A percentile compares a stretch with the other conserved stretches of the same genome.
These are phyloP conservation scores for Penicillium sp. DNA, from an alignment of 2,329 filamentous ascomycete species.

Conservation along the genomic window DNA sequence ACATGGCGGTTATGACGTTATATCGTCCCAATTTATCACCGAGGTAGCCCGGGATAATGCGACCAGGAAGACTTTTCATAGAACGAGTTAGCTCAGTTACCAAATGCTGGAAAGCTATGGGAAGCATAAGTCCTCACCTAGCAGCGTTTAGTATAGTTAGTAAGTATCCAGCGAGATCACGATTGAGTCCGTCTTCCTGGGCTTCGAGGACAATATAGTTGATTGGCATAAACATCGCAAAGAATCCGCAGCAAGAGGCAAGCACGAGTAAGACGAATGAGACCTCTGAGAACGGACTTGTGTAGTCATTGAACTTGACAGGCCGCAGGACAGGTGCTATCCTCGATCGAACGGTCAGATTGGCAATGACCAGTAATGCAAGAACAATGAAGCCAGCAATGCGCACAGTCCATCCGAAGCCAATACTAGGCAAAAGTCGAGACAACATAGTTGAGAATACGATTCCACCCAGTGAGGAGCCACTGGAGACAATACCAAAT, in stretches of 20 bases:
- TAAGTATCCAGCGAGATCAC: no score
- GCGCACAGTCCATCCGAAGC: slow-evolving; percentile 64
- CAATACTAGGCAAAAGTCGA: slow-evolving; percentile 57
- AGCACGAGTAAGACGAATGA: no score
- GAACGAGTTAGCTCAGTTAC: neutral
- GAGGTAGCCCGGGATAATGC: neutral
- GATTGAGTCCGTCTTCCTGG: no score
- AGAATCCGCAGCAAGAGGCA: no score
- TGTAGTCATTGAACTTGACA: neutral
- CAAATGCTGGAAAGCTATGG: no score
- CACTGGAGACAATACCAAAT: slow-evolving; percentile 54
- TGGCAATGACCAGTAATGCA: slow-evolving; percentile 59
- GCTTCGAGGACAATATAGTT: no score
- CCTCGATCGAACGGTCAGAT: slow-evolving; percentile 58
- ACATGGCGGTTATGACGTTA: neutral
- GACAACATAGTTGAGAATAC: slow-evolving; percentile 66
- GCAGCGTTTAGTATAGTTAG: no score
- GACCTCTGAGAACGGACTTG: no score
- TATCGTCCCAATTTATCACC: neutral
- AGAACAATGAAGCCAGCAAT: slow-evolving; percentile 66
- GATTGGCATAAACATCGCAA: no score
- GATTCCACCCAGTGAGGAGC: slow-evolving; percentile 62
- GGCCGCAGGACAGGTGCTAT: slow-evolving; percentile 30
- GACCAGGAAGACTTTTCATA: neutral
- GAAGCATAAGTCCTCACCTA: no score